Conservation (phyloP, 2,329 filamentous ascomycete genomes). For the Monosporascus sp. region DNA sequence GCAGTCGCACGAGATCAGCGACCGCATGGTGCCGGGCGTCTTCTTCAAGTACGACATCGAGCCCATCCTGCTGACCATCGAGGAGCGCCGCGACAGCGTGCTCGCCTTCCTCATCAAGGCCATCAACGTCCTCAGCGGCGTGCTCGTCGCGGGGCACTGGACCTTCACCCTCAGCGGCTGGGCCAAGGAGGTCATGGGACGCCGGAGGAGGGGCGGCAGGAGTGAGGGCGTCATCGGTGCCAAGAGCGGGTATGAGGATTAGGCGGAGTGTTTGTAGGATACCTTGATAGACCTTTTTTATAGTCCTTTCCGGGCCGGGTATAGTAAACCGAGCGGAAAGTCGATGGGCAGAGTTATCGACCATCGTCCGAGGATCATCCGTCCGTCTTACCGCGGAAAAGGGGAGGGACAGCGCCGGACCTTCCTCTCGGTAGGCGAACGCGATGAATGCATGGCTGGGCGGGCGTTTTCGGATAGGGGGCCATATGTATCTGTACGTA, state of each 20-base stretch:
- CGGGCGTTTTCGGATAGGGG: not conserved
- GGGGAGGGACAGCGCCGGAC: too few species aligned
- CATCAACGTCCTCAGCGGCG: constrained; percentile 85
- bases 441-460: not conserved
- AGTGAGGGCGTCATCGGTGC: constrained; percentile 46
- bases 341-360: too few species aligned
- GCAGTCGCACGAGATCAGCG: constrained; percentile 66
- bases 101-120: constrained; percentile 72
- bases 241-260: constrained; percentile 33
- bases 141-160: constrained; percentile 92
- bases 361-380: too few species aligned
- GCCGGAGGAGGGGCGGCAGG: constrained; percentile 37
- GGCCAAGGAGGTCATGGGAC: constrained; percentile 51
- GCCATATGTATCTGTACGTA: not conserved
- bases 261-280: not conserved
- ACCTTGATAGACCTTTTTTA: too few species aligned
- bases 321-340: too few species aligned
- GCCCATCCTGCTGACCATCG: constrained; percentile 81
- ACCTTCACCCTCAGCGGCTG: constrained; percentile 80
- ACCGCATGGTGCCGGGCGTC: constrained; percentile 74
- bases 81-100: constrained; percentile 72
- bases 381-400: too few species aligned
- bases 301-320: too few species aligned
- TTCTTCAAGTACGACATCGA: constrained; percentile 99
- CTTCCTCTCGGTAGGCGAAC: too few species aligned